A percentile compares a stretch with the other conserved stretches of the same genome.
These are phyloP conservation scores for Pulicaria dysenterica DNA, from an alignment of 129 eudicot species.

Conservation along the genomic window DNA sequence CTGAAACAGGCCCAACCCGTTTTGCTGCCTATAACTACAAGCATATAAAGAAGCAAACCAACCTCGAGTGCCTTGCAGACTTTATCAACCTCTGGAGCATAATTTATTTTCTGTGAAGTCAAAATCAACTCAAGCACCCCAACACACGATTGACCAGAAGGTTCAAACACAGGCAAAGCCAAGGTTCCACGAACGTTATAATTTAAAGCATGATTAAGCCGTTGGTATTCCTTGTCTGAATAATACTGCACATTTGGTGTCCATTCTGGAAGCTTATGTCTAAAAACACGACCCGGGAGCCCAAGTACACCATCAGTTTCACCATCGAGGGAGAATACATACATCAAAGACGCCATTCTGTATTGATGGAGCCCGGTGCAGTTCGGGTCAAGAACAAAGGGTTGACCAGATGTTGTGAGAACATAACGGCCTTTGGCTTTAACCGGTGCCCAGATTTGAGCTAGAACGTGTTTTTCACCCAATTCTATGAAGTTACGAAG, in stretches of 20 bases:
- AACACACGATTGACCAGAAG: conserved; percentile 82
- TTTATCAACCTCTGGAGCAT: conserved; percentile 99
- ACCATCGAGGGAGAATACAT: conserved; percentile 70
- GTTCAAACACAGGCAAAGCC: conserved; percentile 96
- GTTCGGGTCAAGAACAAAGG: conserved; percentile 88
- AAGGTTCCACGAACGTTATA: conserved; percentile 87
- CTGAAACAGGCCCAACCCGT: not conserved
- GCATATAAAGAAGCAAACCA: conserved; percentile 18
- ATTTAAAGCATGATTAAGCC: conserved; percentile 75
- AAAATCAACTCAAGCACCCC: conserved; percentile 95
- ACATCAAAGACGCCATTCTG: conserved; percentile 80
- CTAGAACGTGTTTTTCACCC: conserved; percentile 75
- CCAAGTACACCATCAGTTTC: conserved; percentile 73
- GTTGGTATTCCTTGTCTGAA: conserved; percentile 79
- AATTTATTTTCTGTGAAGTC: conserved; percentile 91
- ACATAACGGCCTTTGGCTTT: conserved; percentile 61
- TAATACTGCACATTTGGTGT: conserved; percentile 97
- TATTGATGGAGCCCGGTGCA: conserved; percentile 86
- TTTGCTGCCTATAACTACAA: not conserved
- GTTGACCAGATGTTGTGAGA: conserved; percentile 92
- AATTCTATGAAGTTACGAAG: conserved; percentile 88
- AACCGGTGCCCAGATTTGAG: conserved; percentile 96
- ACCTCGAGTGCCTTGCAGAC: conserved; percentile 99
- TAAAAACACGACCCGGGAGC: conserved; percentile 89
- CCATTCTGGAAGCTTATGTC: conserved; percentile 92